Evolutionary conservation across 345 rosid genomes (phyloP).

Genomic region (Boechera retrofracta): DNA sequence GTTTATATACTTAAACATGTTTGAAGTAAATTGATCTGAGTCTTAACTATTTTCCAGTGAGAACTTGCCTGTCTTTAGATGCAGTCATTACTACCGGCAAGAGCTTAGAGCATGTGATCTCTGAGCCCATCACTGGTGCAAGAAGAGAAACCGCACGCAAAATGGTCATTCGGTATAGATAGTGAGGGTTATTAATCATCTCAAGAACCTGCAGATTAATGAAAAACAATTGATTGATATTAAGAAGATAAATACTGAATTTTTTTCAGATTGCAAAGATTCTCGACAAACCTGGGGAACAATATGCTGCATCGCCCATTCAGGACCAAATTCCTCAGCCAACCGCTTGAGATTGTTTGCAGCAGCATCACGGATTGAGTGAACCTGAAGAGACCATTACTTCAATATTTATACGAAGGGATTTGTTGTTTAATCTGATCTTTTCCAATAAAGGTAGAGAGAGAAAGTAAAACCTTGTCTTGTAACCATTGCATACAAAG

Average conservation of each 20-base stretch:
- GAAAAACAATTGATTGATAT: background rate
- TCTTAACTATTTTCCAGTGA: background rate
- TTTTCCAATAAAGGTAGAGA: background rate
- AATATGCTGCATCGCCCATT: conserved; percentile 92
- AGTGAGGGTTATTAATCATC: conserved; percentile 75
- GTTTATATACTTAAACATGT: background rate
- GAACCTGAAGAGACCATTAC: conserved; percentile 52
- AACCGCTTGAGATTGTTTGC: conserved; percentile 85
- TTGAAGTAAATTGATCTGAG: background rate
- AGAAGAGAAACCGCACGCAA: conserved; percentile 76
- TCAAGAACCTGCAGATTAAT: conserved; percentile 67
- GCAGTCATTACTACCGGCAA: conserved; percentile 74
- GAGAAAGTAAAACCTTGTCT: conserved; percentile 68
- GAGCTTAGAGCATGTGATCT: conserved; percentile 82
- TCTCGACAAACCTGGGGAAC: conserved; percentile 71
- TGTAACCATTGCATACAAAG: conserved; percentile 99
- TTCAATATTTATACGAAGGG: no score
- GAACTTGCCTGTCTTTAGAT: conserved; percentile 82
- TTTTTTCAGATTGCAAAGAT: background rate
- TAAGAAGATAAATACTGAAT: background rate
- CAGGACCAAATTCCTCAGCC: conserved; percentile 88
- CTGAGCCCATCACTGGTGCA: conserved; percentile 90
- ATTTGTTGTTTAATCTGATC: background rate
- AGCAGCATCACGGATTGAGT: conserved; percentile 89
- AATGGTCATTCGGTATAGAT: conserved; percentile 90